These are phyloP conservation scores for Apiotrichum domesticum DNA, from an alignment of 1,284 basidiomycete genomes.

Conservation along the genomic window DNA sequence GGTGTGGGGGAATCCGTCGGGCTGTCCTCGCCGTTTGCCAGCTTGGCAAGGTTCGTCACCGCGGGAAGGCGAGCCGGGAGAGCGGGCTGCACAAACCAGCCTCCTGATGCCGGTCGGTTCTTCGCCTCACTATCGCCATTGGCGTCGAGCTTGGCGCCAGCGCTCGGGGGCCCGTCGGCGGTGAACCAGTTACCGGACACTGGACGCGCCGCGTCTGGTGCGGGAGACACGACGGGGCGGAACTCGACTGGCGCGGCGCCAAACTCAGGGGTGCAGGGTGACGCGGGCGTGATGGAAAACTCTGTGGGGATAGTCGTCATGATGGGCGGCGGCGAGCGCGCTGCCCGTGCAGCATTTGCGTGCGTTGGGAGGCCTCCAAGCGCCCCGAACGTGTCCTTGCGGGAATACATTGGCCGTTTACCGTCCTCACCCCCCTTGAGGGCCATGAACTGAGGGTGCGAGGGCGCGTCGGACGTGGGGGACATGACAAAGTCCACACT, in stretches of 20 bases:
- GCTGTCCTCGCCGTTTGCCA: no score
- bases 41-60: neutral
- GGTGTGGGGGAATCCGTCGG: no score
- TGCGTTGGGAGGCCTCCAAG: neutral
- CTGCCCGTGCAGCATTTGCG: neutral
- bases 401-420: neutral
- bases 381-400: neutral
- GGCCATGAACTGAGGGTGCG: no score
- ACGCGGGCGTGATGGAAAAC: neutral
- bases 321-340: neutral
- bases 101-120: neutral
- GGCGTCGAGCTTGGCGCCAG: no score
- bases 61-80: neutral
- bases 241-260: neutral
- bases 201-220: neutral
- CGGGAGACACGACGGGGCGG: neutral
- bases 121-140: no score
- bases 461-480: no score
- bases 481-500: no score
- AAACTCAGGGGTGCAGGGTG: neutral
- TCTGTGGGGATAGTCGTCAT: neutral
- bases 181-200: neutral
- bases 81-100: neutral
- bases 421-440: neutral
- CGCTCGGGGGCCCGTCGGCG: neutral